Conservation (phyloP, 192 early-diverging fungal species). For the Podila minutissima region DNA sequence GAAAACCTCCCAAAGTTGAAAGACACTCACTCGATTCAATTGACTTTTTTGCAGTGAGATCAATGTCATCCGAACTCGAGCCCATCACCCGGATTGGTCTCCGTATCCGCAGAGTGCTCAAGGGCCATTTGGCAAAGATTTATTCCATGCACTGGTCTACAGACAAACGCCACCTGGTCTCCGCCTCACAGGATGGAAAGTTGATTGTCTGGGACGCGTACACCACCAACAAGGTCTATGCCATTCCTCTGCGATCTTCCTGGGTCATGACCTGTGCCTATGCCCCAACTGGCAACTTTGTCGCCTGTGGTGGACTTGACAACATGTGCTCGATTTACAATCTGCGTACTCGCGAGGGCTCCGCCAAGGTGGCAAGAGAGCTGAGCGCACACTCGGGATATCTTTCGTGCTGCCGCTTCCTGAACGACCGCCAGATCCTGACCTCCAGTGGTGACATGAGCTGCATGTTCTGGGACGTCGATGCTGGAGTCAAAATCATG, state of each 20-base stretch:
- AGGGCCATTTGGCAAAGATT: slow-evolving; percentile 99
- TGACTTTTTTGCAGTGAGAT: slow-evolving; percentile 69
- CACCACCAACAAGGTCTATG: slow-evolving; percentile 99
- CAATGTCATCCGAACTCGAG: slow-evolving; percentile 89
- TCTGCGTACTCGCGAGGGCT: slow-evolving; percentile 92
- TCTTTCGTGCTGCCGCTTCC: slow-evolving; percentile 97
- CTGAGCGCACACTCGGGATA: slow-evolving; percentile 97
- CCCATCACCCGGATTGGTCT: slow-evolving; percentile 91
- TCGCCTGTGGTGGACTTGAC: slow-evolving; percentile 99
- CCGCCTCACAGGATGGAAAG: slow-evolving; percentile 99
- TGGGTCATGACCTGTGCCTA: slow-evolving; percentile 99
- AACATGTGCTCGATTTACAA: slow-evolving; percentile 99
- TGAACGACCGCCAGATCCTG: slow-evolving; percentile 96
- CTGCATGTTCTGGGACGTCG: slow-evolving; percentile 99
- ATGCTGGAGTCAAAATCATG: slow-evolving; percentile 96
- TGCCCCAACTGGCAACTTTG: slow-evolving; percentile 97
- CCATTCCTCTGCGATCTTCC: slow-evolving; percentile 97
- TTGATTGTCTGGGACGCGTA: slow-evolving; percentile 99
- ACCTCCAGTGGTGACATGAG: slow-evolving; percentile 98
- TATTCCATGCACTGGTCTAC: slow-evolving; percentile 99
- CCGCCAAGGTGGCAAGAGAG: slow-evolving; percentile 94
- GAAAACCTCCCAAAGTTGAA: neutral
- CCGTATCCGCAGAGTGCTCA: slow-evolving; percentile 96
- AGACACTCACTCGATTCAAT: neutral
- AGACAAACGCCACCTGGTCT: slow-evolving; percentile 97